These are phyloP conservation scores for Mucor plumbeus DNA, from an alignment of 371 early-diverging fungal species.

Conservation along the genomic window DNA sequence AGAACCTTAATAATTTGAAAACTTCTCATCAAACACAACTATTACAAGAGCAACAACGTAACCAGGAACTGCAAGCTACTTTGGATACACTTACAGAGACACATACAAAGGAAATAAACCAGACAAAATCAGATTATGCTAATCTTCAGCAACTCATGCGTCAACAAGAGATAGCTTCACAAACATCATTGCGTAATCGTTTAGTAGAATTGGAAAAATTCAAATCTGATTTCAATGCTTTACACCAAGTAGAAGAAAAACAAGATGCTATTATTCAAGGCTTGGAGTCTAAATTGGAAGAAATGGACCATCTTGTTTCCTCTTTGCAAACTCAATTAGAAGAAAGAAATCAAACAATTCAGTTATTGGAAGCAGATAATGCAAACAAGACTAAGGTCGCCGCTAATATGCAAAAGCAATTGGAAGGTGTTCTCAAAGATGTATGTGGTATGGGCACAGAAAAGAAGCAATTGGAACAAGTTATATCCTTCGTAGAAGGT, in stretches of 20 bases:
- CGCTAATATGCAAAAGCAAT: constrained; percentile 28
- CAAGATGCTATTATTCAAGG: constrained; percentile 48
- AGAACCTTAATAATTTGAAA: constrained; percentile 7
- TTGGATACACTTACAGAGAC: constrained; percentile 21
- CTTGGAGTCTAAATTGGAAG: constrained; percentile 40
- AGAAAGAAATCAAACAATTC: constrained; percentile 36
- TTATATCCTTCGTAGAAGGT: constrained; percentile 40
- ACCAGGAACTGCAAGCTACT: constrained; percentile 12
- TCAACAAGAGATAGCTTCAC: constrained; percentile 33
- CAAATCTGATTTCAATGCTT: constrained; percentile 31
- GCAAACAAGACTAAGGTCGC: constrained; percentile 27
- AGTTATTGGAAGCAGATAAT: constrained; percentile 32
- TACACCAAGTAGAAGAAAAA: constrained; percentile 40
- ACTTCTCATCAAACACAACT: constrained; percentile 9
- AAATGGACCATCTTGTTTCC: constrained; percentile 37
- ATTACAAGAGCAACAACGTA: constrained; percentile 4
- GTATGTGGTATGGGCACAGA: constrained; percentile 37
- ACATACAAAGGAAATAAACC: constrained; percentile 18
- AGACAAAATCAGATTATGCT: constrained; percentile 9
- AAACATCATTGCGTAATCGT: constrained; percentile 22
- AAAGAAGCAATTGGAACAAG: constrained; percentile 38
- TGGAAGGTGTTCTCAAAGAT: constrained; percentile 37
- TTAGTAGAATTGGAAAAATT: constrained; percentile 41
- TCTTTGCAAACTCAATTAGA: constrained; percentile 37
- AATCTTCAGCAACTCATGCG: constrained; percentile 28